Base-by-base conservation (phyloP, 108 stramenopile species). In the Seminavis robusta region DNA sequence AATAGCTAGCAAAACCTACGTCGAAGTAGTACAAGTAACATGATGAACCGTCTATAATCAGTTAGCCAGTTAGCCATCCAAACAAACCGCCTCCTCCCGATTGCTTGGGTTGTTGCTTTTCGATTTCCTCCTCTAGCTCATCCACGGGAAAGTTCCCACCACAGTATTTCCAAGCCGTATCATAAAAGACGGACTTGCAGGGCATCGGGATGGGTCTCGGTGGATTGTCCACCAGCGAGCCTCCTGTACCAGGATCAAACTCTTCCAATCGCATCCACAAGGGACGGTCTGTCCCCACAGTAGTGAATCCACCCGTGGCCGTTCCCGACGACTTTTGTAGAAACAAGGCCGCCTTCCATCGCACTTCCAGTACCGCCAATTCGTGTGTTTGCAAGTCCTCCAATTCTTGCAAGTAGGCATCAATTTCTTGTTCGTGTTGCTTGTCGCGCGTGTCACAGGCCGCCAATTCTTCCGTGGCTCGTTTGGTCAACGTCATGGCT, bases 361-460 rank as follows among this genome's bases (percentile, higher is more conserved):
- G n/a, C n/a, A n/a, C n/a, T n/a, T n/a, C n/a, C n/a, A n/a, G n/a
- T n/a, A n/a, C n/a, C n/a, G 20, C 41, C 23, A 62, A 24, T 1
- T 56, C 61, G 11, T 69, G 71, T 29, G 39, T 26, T 8, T 62
- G 47, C 4, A 88, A 59, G 11, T 39, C 51, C 21, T 80, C 74
- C 43, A 91, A 61, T n/a, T 62, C 57, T 16, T 78, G 53, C 53
- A 87, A 49, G 37, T 80, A 67, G 20, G 61, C 54, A 15, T 82
- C 79, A 3, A 63, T 59, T 41, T 67, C 61, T 6, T 81, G 67
- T 82, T 82, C 84, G 45, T 71, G 64, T n/a, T n/a, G n/a, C n/a
- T n/a, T n/a, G n/a, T n/a, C 47, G 73, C 66, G 43, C n/a, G n/a
- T n/a, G n/a, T 88, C 86, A 67, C 90, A 91, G 10, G 90, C 90